Evolutionary conservation across 208 protist genomes (phyloP), one percentile per base, ranked within the genome.

Genomic region (Acanthamoeba culbertsoni): DNA sequence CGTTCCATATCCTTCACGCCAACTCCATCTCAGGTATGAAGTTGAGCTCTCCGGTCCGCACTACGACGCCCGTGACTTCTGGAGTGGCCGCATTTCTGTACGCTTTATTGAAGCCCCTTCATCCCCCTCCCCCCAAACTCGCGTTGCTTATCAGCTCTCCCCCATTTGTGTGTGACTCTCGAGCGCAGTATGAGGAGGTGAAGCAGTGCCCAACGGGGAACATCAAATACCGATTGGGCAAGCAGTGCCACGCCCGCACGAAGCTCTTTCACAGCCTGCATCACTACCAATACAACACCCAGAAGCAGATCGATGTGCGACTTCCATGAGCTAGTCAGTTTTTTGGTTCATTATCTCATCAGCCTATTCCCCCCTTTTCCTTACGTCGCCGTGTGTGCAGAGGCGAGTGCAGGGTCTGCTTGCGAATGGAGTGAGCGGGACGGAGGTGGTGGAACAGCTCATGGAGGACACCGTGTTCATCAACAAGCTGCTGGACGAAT

Each of bases 41-140:
- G 12, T 84, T 0, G 73, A 84, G 43, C 26, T 84, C 16, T 84
- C 73, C 6, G 73, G 73, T 26, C 73, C 73, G 26, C 43, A 84
- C 6, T 55, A 84, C n/a, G 28, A 84, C 28, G n/a, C 23, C 31
- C 73, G 73, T 1, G 42, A 31, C 2, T 84, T 40, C 45, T 84
- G 73, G 73, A 84, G 43, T 33, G 73, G 73, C 43, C 33, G 43
- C 26, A 84, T 84, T 31, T 84, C 73, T n/a, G 73, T 84, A 46
- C 73, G 43, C 3, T 33, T 84, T n/a, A 40, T 63, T 14, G 55
- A 7, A n/a, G 4, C 55, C 8, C 8, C 48, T 55, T 8, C 48
- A 55, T 55, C 18, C 48, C 48, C 48, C 48, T 55, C 48, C 31
- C 4, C 23, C 20, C 31, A 28, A 5, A 63, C 14, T 63, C 12